These are phyloP conservation scores for Candida orba DNA, from an alignment of 805 yeast species.

Conservation along the genomic window DNA sequence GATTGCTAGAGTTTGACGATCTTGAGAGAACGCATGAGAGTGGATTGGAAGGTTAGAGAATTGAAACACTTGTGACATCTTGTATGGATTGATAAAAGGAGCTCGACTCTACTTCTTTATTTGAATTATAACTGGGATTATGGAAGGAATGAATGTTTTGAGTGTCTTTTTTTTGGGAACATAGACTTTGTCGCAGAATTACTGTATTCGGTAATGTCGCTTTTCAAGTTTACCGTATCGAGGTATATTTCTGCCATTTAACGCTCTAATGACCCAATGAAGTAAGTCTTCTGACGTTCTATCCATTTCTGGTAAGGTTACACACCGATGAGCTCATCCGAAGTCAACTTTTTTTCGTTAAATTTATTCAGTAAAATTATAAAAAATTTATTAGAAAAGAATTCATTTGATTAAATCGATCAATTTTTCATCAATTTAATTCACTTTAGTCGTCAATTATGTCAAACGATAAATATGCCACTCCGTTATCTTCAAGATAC, in stretches of 20 bases:
- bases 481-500: slow-evolving; percentile 94
- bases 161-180: no score
- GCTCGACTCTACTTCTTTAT: slow-evolving; percentile 21
- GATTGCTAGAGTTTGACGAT: slow-evolving; percentile 61
- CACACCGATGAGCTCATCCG: no score
- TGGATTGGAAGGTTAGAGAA: slow-evolving; percentile 82
- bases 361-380: not conserved
- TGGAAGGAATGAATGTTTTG: no score
- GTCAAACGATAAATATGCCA: slow-evolving; percentile 66
- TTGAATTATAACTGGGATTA: no score
- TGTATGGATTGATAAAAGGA: slow-evolving; percentile 10
- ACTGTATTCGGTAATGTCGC: no score
- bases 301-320: no score
- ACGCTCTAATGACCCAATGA: no score
- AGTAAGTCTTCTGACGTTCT: no score
- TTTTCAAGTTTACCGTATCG: no score
- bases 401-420: not conserved
- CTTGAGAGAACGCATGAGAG: slow-evolving; percentile 82
- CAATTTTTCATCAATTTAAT: not conserved
- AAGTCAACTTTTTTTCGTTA: no score
- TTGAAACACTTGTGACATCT: slow-evolving; percentile 36
- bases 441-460: slow-evolving; percentile 4
- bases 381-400: not conserved
- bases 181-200: no score
- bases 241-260: no score